These are phyloP conservation scores for Gastrodia elata DNA, from an alignment of 106 monocot species.

Conservation along the genomic window DNA sequence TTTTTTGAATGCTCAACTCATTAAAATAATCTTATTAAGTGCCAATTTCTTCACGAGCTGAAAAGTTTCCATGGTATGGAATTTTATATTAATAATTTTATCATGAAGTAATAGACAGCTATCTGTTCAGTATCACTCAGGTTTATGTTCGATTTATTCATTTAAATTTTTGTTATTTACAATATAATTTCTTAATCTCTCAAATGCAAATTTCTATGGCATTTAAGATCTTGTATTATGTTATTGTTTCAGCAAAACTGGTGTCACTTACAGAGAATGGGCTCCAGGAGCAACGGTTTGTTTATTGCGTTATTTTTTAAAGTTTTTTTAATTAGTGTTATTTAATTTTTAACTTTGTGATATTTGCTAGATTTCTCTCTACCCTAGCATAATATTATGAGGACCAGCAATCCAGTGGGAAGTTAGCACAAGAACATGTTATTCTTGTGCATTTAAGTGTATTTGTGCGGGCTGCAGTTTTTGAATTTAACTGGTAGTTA, in stretches of 20 bases:
- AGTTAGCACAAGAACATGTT: background rate
- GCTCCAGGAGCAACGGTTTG: constrained; percentile 95
- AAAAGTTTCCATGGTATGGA: background rate
- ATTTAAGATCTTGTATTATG: background rate
- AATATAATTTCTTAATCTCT: background rate
- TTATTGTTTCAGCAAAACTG: constrained; percentile 52
- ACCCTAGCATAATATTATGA: constrained; percentile 1
- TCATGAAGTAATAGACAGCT: background rate
- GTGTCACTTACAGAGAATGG: constrained; percentile 96
- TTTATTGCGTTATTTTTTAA: background rate
- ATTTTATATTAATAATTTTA: background rate
- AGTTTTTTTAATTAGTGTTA: background rate
- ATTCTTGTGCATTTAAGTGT: background rate
- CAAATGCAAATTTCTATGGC: background rate
- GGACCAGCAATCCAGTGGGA: background rate
- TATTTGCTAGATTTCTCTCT: background rate
- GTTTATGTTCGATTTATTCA: background rate
- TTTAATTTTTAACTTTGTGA: background rate
- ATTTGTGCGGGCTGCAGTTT: background rate
- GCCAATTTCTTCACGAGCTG: background rate
- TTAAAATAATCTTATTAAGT: background rate
- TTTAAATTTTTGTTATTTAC: background rate
- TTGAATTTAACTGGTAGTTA: background rate
- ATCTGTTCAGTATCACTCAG: background rate
- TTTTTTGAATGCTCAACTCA: background rate